Evolutionary conservation across 768 basidiomycete species (phyloP), one percentile per base, ranked within the genome.

Genomic region (Serendipita sp.): DNA sequence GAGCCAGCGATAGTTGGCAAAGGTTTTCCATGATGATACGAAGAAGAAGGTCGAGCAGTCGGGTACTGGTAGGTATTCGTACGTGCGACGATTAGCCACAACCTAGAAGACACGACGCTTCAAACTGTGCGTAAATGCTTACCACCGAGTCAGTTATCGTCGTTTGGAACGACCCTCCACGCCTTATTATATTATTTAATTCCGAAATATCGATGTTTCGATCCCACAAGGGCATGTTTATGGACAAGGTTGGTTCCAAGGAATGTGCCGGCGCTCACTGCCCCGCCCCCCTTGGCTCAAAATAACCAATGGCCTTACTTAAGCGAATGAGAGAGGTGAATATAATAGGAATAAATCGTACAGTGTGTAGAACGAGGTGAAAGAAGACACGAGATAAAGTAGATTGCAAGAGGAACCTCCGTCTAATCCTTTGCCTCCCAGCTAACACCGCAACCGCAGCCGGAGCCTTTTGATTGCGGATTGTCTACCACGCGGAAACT

Each of bases 391-490:
- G 23, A 23, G 23, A 23, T 23, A 23, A 45, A 45, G 44, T 45
- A 13, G 18, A 18, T 45, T 1, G 18, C 48, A 1, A 1, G 48
- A 50, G 18, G 48, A 5, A 50, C 48, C 8, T 18, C 23, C 1
- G 23, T 23, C 68, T 64, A 76, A 18, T 71, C 67, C 71, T 90
- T 89, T 64, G 91, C 77, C 71, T 94, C 92, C 93, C 91, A 96
- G 71, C 91, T 94, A 23, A 97, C 85, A 15, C 95, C 95, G 70
- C 95, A 99, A 1, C 95, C 94, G 67, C 95, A 98, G 0, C 90
- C 90, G 50, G 81, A 83, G 1, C 91, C 91, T 68, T 91, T 86
- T 0, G 94, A 87, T 73, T 91, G 89, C 0, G 95, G 95, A 69
- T 98, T 99, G 27, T 87, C 83, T 6, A 80, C 71, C 2, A 97